These are phyloP conservation scores for Amesomyces nigricolor DNA, from an alignment of 2,329 filamentous ascomycete genomes.

Conservation along the genomic window DNA sequence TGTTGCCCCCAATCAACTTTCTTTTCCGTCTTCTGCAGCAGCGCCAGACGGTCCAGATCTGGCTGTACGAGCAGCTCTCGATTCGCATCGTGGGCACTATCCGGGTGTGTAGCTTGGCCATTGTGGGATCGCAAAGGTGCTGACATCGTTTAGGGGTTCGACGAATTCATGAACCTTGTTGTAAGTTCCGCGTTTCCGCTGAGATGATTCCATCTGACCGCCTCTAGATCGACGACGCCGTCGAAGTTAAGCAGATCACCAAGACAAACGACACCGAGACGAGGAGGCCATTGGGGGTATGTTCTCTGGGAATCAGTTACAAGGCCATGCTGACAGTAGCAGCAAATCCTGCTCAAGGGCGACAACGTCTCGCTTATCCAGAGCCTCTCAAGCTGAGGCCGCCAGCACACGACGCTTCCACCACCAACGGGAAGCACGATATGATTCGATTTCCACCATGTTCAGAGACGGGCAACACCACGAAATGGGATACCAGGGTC, in stretches of 20 bases:
- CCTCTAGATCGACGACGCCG: constrained; percentile 64
- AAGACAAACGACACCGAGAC: constrained; percentile 73
- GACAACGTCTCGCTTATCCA: constrained; percentile 84
- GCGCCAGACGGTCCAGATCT: constrained; percentile 83
- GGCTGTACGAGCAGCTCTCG: constrained; percentile 92
- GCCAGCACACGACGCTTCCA: not conserved
- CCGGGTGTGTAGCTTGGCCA: constrained; percentile 54
- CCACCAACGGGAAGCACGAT: not conserved
- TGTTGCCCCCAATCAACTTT: constrained; percentile 50
- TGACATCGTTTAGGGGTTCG: constrained; percentile 67
- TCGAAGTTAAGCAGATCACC: constrained; percentile 81
- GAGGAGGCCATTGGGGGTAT: constrained; percentile 72
- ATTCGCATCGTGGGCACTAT: constrained; percentile 97
- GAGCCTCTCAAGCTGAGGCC: constrained; percentile 33
- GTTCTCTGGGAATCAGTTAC: constrained; percentile 20
- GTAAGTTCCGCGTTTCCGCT: constrained; percentile 19
- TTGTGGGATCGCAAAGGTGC: not conserved
- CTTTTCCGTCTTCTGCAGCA: constrained; percentile 42
- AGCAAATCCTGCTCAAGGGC: constrained; percentile 84
- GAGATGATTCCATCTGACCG: constrained; percentile 27
- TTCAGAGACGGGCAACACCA: constrained; percentile 2
- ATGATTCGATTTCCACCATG: constrained; percentile 12
- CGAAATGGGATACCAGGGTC: constrained; percentile 16
- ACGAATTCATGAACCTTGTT: constrained; percentile 99
- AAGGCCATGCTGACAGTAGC: constrained; percentile 25